Base-by-base conservation (phyloP, 164 flowering plant genomes). In the Vitis cinerea region DNA sequence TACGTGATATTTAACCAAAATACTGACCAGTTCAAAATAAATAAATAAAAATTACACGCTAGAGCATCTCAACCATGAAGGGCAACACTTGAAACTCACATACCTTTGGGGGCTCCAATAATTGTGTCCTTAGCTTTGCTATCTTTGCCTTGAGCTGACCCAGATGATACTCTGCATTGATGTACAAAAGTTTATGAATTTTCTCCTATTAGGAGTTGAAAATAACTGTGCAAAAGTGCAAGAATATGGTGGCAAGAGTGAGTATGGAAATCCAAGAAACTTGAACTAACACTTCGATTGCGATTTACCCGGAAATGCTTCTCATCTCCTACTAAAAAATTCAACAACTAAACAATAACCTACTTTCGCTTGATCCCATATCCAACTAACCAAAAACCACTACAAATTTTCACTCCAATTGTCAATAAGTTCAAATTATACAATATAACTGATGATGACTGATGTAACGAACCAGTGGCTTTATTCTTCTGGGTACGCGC, bases 71-170 rank as follows among this genome's bases (percentile, higher is more conserved):
- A 23, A 23, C 27, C 27, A 23, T 23, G 2, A 23, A 23, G 27
- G 27, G 44, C 44, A 37, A 17, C 37, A 15, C 10, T 7, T 37
- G 29, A 68, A 50, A 69, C 0, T 61, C 54, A 27, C 84, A 69
- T 81, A 91, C 99, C 79, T 96, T 96, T 56, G 99, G 99, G 70
- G 99, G 99, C 87, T 96, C 99, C 82, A 96, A 66, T 44, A 96
- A 71, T 50, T 96, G 99, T 50, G 98, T 96, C 88, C 99, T 85
- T 49, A 96, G 81, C 80, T 92, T 96, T 51, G 99, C 99, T 72
- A 96, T 89, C 85, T 96, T 96, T 62, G 99, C 99, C 88, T 96
- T 96, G 70, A 96, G 97, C 82, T 96, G 99, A 71, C 99, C 98
- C 73, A 96, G 91, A 88, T 96, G 99, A 83, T 96, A 96, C 75